phyloP scores from a whole-genome alignment of 2,329 filamentous ascomycete genomes.

The Septoria linicola region DNA sequence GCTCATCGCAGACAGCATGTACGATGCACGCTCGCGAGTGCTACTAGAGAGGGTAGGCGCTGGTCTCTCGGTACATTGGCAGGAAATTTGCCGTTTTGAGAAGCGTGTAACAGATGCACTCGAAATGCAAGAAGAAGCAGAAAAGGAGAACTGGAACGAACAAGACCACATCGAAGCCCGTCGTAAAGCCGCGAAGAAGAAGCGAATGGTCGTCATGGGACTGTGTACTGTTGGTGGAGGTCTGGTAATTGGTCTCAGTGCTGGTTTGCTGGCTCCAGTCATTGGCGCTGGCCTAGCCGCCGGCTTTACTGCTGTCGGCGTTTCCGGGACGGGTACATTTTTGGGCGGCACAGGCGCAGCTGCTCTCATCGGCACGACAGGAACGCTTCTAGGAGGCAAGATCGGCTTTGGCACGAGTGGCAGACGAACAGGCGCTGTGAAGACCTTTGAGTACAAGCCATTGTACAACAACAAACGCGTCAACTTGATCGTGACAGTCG shows the following conservation, averaged over 20 bases:
- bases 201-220: slow-evolving; percentile 91
- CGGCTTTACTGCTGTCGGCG: slow-evolving; percentile 91
- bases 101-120: slow-evolving; percentile 94
- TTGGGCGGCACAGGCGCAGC: slow-evolving; percentile 88
- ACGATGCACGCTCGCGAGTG: slow-evolving; percentile 82
- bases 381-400: slow-evolving; percentile 79
- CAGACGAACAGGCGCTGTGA: slow-evolving; percentile 84
- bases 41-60: slow-evolving; percentile 80
- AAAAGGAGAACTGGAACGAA: slow-evolving; percentile 97
- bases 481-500: slow-evolving; percentile 91
- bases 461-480: slow-evolving; percentile 97
- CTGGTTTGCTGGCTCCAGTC: slow-evolving; percentile 84
- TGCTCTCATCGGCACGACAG: slow-evolving; percentile 87
- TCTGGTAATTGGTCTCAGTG: slow-evolving; percentile 90
- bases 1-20: slow-evolving; percentile 91
- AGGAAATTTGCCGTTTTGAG: slow-evolving; percentile 95
- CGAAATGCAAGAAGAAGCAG: slow-evolving; percentile 93
- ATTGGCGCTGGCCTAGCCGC: slow-evolving; percentile 93
- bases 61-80: slow-evolving; percentile 78
- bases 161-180: slow-evolving; percentile 87
- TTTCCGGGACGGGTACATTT: slow-evolving; percentile 84
- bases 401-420: slow-evolving; percentile 85
- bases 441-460: slow-evolving; percentile 94
- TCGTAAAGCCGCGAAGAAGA: slow-evolving; percentile 76
- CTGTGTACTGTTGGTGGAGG: slow-evolving; percentile 93